Percentiles rank a stretch among this genome's conserved stretches.
phyloP scores from a whole-genome alignment of 2,329 filamentous ascomycete genomes.

The Plenodomus biglobosus region DNA sequence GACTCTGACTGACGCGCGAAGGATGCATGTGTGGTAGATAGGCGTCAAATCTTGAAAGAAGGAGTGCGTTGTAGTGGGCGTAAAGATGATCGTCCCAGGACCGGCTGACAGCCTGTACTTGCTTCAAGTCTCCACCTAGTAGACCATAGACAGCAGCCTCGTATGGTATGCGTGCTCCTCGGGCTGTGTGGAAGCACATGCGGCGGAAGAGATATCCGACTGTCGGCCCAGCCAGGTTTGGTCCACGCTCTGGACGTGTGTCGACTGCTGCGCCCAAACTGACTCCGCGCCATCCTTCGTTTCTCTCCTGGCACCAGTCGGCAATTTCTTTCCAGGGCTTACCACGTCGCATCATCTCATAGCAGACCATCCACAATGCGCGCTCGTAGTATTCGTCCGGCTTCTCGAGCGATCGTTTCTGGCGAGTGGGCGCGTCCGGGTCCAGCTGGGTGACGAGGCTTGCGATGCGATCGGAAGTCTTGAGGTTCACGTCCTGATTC shows the following conservation, averaged over 20 bases:
- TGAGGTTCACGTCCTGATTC: conserved; percentile 47
- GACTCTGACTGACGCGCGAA: conserved; percentile 54
- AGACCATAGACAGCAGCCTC: conserved; percentile 90
- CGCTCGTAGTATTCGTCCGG: conserved; percentile 88
- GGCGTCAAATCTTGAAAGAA: conserved; percentile 76
- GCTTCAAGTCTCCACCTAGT: conserved; percentile 79
- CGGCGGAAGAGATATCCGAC: conserved; percentile 67
- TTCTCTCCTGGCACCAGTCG: conserved; percentile 82
- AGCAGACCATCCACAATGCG: conserved; percentile 91
- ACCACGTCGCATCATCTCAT: conserved; percentile 88
- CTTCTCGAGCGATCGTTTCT: conserved; percentile 72
- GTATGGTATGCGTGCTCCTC: conserved; percentile 70
- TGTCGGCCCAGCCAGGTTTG: conserved; percentile 43
- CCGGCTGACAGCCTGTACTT: conserved; percentile 73
- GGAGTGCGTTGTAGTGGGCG: conserved; percentile 80
- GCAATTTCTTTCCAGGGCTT: conserved; percentile 70
- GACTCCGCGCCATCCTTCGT: conserved; percentile 86
- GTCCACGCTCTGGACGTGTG: conserved; percentile 44
- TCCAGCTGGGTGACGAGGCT: conserved; percentile 82
- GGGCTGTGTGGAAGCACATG: conserved; percentile 73
- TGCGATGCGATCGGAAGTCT: conserved; percentile 54
- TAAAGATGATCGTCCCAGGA: conserved; percentile 88
- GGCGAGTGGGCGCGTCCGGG: conserved; percentile 82
- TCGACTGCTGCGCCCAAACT: conserved; percentile 72
- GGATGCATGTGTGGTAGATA: conserved; percentile 62